Percentiles rank a stretch among this genome's conserved stretches.
Conservation (phyloP, 345 rosid genomes). For the Pseudoturritis turrita region DNA sequence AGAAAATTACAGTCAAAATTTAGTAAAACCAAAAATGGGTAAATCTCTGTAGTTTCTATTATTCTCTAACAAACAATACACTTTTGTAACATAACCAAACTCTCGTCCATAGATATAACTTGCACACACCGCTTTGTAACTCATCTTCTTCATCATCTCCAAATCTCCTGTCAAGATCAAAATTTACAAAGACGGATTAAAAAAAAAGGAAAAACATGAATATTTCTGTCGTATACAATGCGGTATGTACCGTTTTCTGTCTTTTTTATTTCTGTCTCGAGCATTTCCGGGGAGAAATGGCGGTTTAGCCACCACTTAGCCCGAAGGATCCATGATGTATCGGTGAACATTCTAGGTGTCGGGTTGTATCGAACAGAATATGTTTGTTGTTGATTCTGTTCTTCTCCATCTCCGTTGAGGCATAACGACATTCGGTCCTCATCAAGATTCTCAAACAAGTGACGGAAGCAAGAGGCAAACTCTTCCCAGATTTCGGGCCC, state of each 20-base stretch:
- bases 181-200: neutral
- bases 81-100: conserved; percentile 44
- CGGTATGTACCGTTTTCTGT: conserved; percentile 30
- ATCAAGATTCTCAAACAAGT: conserved; percentile 38
- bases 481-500: conserved; percentile 57
- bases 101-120: conserved; percentile 59
- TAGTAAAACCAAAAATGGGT: neutral
- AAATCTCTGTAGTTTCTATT: conserved; percentile 24
- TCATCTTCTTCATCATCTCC: conserved; percentile 38
- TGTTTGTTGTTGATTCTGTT: conserved; percentile 5
- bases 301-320: conserved; percentile 63
- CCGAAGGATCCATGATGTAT: conserved; percentile 52
- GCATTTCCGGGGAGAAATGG: conserved; percentile 52
- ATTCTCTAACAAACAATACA: conserved; percentile 22
- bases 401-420: conserved; percentile 35
- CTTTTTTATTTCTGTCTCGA: conserved; percentile 41
- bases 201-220: neutral
- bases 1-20: neutral
- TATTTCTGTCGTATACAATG: neutral
- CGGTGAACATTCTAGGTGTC: conserved; percentile 38
- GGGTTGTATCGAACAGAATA: conserved; percentile 33
- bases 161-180: conserved; percentile 32
- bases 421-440: conserved; percentile 65
- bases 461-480: conserved; percentile 60
- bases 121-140: conserved; percentile 75